These are phyloP conservation scores for Brettanomyces nanus DNA, from an alignment of 805 yeast genomes.

Conservation along the genomic window DNA sequence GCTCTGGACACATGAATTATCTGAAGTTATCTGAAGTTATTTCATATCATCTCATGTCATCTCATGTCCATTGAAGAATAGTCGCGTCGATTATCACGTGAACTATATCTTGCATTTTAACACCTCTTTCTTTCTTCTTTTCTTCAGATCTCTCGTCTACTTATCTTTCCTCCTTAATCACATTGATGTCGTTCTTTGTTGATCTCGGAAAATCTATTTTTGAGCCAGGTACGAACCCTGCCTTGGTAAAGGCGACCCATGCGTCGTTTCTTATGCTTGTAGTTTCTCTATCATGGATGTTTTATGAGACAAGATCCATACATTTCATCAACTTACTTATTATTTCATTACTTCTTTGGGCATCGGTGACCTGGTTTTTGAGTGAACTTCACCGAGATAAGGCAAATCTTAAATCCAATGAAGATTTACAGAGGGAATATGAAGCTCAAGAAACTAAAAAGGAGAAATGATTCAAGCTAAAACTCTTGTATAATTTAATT, in stretches of 20 bases:
- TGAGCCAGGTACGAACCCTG: slow-evolving; percentile 90
- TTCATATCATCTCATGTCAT: too few relatives aligned
- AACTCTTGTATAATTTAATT: too few relatives aligned
- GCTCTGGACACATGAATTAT: too few relatives aligned
- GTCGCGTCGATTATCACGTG: too few relatives aligned
- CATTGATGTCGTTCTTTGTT: slow-evolving; percentile 34
- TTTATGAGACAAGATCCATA: slow-evolving; percentile 52
- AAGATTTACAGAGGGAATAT: slow-evolving; percentile 28
- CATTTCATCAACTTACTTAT: slow-evolving; percentile 52
- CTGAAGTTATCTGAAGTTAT: too few relatives aligned
- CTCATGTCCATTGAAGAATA: too few relatives aligned
- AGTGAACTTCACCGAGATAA: slow-evolving; percentile 48
- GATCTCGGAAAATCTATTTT: slow-evolving; percentile 88
- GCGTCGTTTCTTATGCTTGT: slow-evolving; percentile 63
- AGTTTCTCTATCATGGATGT: slow-evolving; percentile 46
- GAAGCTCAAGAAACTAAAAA: slow-evolving; percentile 6
- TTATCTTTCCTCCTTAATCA: neutral
- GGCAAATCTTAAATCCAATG: slow-evolving; percentile 32
- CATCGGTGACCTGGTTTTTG: slow-evolving; percentile 81
- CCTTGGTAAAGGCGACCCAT: slow-evolving; percentile 84
- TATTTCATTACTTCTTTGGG: slow-evolving; percentile 54
- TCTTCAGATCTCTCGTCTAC: neutral
- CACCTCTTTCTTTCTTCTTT: neutral
- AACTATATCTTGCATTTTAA: too few relatives aligned
- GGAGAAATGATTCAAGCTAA: neutral